A percentile compares a stretch with the other conserved stretches of the same genome.
These are phyloP conservation scores for Geotrichum fermentans DNA, from an alignment of 1,139 yeast species.

Conservation along the genomic window DNA sequence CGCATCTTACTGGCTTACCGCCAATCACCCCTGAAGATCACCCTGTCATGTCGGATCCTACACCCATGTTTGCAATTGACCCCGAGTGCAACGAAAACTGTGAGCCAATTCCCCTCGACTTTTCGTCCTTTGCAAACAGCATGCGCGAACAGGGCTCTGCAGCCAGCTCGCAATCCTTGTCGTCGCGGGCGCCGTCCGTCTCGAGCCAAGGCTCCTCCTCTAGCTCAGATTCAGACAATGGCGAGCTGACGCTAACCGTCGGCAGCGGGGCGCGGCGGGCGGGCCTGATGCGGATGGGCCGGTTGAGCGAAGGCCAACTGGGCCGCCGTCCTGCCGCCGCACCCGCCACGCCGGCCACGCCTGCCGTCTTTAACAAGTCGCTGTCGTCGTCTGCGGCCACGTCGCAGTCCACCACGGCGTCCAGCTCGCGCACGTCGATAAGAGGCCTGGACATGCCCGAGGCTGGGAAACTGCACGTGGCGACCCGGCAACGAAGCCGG, in stretches of 20 bases:
- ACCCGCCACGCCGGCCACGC: background rate
- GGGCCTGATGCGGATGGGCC: background rate
- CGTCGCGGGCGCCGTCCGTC: background rate
- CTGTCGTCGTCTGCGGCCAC: background rate
- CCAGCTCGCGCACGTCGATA: background rate
- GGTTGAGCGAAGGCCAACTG: slow-evolving; percentile 2
- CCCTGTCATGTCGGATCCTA: too few relatives aligned
- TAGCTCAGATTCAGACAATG: background rate
- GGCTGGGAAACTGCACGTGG: background rate
- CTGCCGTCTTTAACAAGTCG: background rate
- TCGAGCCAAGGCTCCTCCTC: background rate
- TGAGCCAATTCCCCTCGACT: too few relatives aligned
- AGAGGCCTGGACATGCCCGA: background rate
- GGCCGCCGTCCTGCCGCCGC: background rate
- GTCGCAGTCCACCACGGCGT: background rate
- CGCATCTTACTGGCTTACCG: background rate
- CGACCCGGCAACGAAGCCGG: background rate
- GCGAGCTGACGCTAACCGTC: background rate
- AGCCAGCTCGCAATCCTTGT: background rate
- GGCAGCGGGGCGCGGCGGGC: background rate
- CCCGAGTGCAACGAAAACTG: too few relatives aligned
- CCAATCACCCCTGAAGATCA: background rate
- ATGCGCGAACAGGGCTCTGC: background rate
- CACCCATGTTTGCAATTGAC: too few relatives aligned
- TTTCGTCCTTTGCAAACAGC: too few relatives aligned